These are phyloP conservation scores for Cercospora citrullina DNA, from an alignment of 2,329 filamentous ascomycete species.

Conservation along the genomic window DNA sequence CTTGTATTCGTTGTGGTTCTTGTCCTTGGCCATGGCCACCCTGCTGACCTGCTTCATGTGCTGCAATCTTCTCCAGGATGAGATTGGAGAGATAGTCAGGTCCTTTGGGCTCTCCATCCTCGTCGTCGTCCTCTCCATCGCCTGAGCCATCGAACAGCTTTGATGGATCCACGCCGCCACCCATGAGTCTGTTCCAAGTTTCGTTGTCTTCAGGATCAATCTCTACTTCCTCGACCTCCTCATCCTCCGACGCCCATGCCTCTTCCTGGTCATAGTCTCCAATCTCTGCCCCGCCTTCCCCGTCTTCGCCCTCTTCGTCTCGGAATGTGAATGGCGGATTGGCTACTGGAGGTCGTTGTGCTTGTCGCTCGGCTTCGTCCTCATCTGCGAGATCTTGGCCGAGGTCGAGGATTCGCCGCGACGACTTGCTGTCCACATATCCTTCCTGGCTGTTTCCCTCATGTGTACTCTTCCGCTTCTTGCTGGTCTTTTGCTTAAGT, in stretches of 20 bases:
- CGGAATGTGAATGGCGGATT: conserved; percentile 77
- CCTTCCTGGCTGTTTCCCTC: conserved; percentile 60
- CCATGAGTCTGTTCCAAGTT: conserved; percentile 79
- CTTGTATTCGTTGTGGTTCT: conserved; percentile 57
- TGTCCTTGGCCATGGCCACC: conserved; percentile 54
- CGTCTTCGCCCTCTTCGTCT: conserved; percentile 53
- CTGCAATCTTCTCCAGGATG: conserved; percentile 91
- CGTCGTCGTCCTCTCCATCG: conserved; percentile 47
- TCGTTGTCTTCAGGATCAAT: conserved; percentile 87
- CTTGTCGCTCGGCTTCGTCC: conserved; percentile 58
- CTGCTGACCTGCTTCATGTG: conserved; percentile 72
- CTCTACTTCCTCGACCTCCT: conserved; percentile 66
- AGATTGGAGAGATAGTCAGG: conserved; percentile 78
- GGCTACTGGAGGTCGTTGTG: conserved; percentile 45
- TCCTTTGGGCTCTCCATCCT: conserved; percentile 39
- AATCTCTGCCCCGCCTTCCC: conserved; percentile 57
- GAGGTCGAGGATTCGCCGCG: conserved; percentile 83
- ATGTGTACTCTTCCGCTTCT: conserved; percentile 60
- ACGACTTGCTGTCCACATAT: conserved; percentile 86
- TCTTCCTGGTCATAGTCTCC: conserved; percentile 54
- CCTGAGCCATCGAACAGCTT: conserved; percentile 64
- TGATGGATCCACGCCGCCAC: conserved; percentile 72
- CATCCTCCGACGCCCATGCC: conserved; percentile 73
- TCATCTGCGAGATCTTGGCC: conserved; percentile 87
- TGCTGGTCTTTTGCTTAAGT: conserved; percentile 68